Base-by-base conservation (phyloP, 371 early-diverging fungal species). In the Mycotypha africana region DNA sequence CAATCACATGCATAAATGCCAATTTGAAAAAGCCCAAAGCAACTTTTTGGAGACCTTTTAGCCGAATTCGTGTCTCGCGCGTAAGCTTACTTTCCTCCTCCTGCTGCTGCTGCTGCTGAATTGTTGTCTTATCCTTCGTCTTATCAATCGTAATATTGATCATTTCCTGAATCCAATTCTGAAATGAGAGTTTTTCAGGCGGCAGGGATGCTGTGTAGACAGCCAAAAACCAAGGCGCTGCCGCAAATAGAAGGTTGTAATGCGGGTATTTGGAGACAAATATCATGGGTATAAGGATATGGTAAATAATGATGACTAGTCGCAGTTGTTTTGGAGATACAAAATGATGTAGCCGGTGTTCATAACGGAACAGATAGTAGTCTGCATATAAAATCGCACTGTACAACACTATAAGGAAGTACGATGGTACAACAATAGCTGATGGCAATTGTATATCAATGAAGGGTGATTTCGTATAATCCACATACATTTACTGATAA, bases 1-100 rank as follows among this genome's bases (percentile, higher is more conserved):
- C 20, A 6, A 50, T 11, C 2, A 48, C n/a, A 22, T 53, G 31
- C 47, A 61, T 58, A 4, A 58, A 37, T 0, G 43, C 30, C 7
- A 51, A 33, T 20, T 67, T 67, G 39, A 61, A 49, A 2, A 60
- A 8, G 10, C 58, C 65, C 14, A 58, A 30, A 6, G 37, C 31
- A 3, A 58, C 28, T 15, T 52, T 58, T 0, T 58, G 41, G 3
- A 56, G 12, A 4, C 68, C 68, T 2, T 53, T 49, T 2, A 51
- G 24, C 5, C 68, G 26, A 9, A 51, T 30, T 20, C 47, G 30
- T 2, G 52, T 42, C n/a, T n/a, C n/a, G n/a, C n/a, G n/a, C n/a
- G n/a, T n/a, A n/a, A n/a, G n/a, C 2, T 41, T 23, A 22, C 14
- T 16, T 21, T n/a, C n/a, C n/a, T n/a, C n/a, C n/a, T n/a, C n/a